A percentile compares a stretch with the other conserved stretches of the same genome.
Conservation (phyloP, 192 early-diverging fungal genomes). For the Chytriomyces confervae region DNA sequence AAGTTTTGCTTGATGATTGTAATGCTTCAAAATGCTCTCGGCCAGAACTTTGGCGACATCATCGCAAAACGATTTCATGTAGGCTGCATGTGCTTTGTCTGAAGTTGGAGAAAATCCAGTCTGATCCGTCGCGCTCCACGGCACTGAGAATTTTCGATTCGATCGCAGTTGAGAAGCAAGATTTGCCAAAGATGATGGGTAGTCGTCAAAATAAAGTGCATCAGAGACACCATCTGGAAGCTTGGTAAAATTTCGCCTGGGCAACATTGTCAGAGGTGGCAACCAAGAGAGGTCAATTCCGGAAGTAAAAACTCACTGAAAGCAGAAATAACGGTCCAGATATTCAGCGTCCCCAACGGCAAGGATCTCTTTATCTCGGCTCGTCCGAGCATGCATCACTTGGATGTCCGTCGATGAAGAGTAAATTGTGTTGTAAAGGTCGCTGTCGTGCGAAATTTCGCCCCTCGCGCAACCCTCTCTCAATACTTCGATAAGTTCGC, state of each 20-base stretch:
- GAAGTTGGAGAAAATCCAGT: constrained; percentile 32
- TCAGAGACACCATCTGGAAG: neutral
- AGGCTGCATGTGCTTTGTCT: constrained; percentile 33
- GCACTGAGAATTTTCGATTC: constrained; percentile 32
- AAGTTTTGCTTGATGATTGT: neutral
- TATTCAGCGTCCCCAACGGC: neutral
- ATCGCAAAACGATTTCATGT: constrained; percentile 40
- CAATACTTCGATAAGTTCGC: neutral
- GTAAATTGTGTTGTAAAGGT: neutral
- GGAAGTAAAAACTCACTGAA: neutral
- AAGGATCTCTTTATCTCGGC: neutral
- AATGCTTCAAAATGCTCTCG: constrained; percentile 37
- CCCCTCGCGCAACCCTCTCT: constrained; percentile 7
- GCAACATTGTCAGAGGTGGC: neutral
- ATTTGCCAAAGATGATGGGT: neutral
- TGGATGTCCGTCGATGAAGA: neutral
- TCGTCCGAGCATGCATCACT: neutral
- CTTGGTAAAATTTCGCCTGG: constrained; percentile 25
- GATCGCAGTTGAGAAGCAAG: constrained; percentile 6
- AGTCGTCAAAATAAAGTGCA: constrained; percentile 6
- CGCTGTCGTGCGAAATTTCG: neutral
- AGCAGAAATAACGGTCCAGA: constrained; percentile 6
- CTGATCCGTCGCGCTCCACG: constrained; percentile 21
- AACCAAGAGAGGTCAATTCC: neutral
- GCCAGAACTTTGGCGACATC: constrained; percentile 31